Evolutionary conservation across 495 filamentous ascomycete genomes (phyloP), one percentile per base, ranked within the genome.

Genomic region (Daldinia grandis): DNA sequence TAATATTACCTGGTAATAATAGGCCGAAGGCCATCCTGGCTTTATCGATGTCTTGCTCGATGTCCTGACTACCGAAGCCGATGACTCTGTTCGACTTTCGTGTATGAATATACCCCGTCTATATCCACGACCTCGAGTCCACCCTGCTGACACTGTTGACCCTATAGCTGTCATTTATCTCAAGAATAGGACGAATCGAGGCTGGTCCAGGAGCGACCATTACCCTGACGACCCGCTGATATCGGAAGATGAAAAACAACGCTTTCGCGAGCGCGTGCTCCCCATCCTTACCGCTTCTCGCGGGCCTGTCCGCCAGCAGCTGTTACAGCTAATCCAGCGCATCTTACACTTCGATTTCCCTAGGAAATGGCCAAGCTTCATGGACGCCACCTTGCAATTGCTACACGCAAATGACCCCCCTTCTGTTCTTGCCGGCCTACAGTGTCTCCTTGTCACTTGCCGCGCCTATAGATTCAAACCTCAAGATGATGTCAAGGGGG

Each of bases 281-380:
- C 96, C 95, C 64, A 88, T 95, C 69, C 86, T 99, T 73, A 93
- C 92, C 55, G 86, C 90, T 53, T 91, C 95, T 2, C 89, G 87
- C 40, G 87, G 89, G 35, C 89, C 89, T 72, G 89, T 97, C 72
- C 93, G 95, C 72, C 88, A 91, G 65, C 95, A 99, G 81, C 88
- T 99, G 57, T 87, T 99, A 58, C 94, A 94, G 42, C 88, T 96
- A 63, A 89, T 99, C 57, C 94, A 97, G 80, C 97, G 97, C 82
- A 93, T 99, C 68, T 88, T 99, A 57, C 92, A 96, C 76, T 91
- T 90, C 79, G 95, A 99, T 79, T 98, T 98, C 80, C 95, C 95
- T 60, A 88, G 93, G 60, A 85, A 90, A 82, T 99, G 95, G 95
- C 95, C 96, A 4, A 86, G 86, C 21, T 98, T 98, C 76, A 86